Conservation (phyloP, 2,329 filamentous ascomycete species). For the Apiospora sp. region DNA sequence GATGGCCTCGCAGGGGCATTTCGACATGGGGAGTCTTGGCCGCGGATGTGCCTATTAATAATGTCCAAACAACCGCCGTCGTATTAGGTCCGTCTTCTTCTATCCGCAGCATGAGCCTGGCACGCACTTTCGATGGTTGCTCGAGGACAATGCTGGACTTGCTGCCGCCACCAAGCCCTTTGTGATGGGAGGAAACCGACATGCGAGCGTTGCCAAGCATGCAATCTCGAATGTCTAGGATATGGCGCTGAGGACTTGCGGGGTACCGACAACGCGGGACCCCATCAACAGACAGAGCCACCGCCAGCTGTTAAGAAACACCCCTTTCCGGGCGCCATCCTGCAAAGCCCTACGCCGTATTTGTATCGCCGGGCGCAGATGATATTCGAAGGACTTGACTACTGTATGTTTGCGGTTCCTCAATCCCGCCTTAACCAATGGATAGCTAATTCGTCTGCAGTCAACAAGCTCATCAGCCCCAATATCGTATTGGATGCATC, state of each 20-base stretch:
- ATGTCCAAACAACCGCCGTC: not conserved
- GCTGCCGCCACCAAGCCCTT: constrained; percentile 23
- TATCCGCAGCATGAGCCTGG: constrained; percentile 23
- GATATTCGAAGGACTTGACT: constrained; percentile 29
- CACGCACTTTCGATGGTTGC: constrained; percentile 25
- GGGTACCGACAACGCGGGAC: not conserved
- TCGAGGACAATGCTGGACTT: constrained; percentile 28
- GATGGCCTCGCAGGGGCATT: not conserved
- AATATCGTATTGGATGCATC: constrained; percentile 26
- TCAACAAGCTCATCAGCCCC: constrained; percentile 29
- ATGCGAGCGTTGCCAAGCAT: constrained; percentile 20
- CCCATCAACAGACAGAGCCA: not conserved
- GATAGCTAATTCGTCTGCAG: constrained; percentile 14
- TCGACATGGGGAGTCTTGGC: not conserved
- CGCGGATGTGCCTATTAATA: not conserved
- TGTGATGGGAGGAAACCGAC: constrained; percentile 27
- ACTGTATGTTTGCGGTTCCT: constrained; percentile 22
- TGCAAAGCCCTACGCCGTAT: constrained; percentile 11
- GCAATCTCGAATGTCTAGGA: constrained; percentile 23
- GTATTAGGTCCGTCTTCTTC: not conserved
- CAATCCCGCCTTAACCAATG: not conserved
- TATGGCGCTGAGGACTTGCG: constrained; percentile 12
- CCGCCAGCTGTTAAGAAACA: not conserved
- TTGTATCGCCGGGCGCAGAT: constrained; percentile 27
- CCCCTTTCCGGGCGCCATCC: not conserved